Base-by-base conservation (phyloP, 805 yeast genomes). In the Zygotorulaspora chibaensis region DNA sequence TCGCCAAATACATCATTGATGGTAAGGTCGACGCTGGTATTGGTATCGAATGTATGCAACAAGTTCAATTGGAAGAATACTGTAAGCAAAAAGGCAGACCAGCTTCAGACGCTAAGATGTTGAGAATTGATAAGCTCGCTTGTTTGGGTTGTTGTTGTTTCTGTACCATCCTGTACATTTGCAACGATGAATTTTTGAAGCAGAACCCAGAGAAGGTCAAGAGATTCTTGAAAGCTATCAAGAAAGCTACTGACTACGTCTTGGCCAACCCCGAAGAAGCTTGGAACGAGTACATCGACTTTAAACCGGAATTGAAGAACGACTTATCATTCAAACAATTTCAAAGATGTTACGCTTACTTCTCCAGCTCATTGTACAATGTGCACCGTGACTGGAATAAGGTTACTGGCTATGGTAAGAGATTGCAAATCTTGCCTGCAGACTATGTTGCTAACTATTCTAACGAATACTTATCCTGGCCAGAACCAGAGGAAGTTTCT, bases 41-140 rank as follows among this genome's bases (percentile, higher is more conserved):
- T 56, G 81, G 81, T 55, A 74, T 77, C 46, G 81, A 77, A 58
- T 76, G 80, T 62, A 74, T 77, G 59, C 81, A 77, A 59, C 80
- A 76, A 61, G 81, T 77, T 39, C 78, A 77, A 57, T 67, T 77
- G 54, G 81, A 76, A 57, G 79, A 75, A 51, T 72, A 72, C 61
- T 67, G 71, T 51, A 65, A 66, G 53, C 46, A 59, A 18, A 63
- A 69, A 49, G 78, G 78, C 15, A 68, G 73, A 55, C 70, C 72
- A 26, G 59, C 65, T 29, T 56, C 63, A 38, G 80, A 74, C 35
- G 81, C 76, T 45, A 71, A 75, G 55, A 77, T 77, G 81, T 63
- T 77, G 56, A 69, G 81, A 65, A 77, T 77, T 54, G 81, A 77
- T 57, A 67, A 69, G 53, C 65, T 76, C 54, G 81, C 81, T 17